Evolutionary conservation across 2,329 filamentous ascomycete species (phyloP).

Genomic region (Aspergillus tubingensis): DNA sequence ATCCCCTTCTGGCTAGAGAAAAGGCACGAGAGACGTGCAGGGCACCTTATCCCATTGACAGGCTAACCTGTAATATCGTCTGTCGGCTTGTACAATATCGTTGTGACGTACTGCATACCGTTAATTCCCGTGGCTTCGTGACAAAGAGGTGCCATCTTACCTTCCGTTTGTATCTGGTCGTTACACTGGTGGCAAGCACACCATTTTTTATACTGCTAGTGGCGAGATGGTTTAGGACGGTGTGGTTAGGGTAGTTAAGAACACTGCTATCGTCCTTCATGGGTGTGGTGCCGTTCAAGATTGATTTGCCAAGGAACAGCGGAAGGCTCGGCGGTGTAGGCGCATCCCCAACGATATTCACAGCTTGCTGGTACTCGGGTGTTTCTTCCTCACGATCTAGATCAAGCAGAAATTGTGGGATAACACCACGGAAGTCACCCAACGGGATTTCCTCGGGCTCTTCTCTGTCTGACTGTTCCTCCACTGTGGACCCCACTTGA

Average conservation of each 20-base stretch:
- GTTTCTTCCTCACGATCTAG: constrained; percentile 81
- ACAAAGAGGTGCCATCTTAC: constrained; percentile 29
- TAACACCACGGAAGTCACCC: constrained; percentile 67
- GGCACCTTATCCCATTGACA: constrained; percentile 3
- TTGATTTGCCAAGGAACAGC: constrained; percentile 89
- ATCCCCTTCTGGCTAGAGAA: neutral
- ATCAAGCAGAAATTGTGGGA: constrained; percentile 84
- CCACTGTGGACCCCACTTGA: constrained; percentile 39
- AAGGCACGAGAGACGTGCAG: neutral
- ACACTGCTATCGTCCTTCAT: constrained; percentile 99
- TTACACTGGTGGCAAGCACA: constrained; percentile 90
- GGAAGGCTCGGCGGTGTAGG: constrained; percentile 82
- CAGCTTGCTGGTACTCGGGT: constrained; percentile 71
- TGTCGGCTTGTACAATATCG: constrained; percentile 95
- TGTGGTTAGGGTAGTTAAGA: constrained; percentile 94
- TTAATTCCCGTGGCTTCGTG: constrained; percentile 19
- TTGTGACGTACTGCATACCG: constrained; percentile 79
- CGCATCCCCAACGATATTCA: constrained; percentile 73
- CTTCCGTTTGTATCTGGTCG: constrained; percentile 96
- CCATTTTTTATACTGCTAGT: constrained; percentile 98
- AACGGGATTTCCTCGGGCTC: constrained; percentile 58
- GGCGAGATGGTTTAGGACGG: constrained; percentile 91
- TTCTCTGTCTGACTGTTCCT: constrained; percentile 48
- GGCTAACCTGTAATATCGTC: constrained; percentile 40
- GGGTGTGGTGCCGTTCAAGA: constrained; percentile 84